Evolutionary conservation across 176 grass and related monocot genomes (phyloP).

Genomic region (Tuctoria greenei): DNA sequence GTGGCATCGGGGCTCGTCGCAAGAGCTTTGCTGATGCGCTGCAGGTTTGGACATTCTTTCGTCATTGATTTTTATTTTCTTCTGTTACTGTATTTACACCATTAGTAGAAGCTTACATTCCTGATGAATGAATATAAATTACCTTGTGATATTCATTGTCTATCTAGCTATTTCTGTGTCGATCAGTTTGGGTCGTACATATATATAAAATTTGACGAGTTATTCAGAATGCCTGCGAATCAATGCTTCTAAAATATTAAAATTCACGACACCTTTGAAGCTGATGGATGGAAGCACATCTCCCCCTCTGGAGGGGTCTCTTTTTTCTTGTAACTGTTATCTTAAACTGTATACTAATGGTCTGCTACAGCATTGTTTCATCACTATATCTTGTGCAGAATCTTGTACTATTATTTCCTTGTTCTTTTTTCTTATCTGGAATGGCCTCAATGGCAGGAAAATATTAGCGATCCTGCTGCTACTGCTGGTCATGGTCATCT

Average conservation of each 20-base stretch:
- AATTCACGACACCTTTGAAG: background rate
- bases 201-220: background rate
- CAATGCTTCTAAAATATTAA: constrained; percentile 11
- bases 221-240: background rate
- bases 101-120: background rate
- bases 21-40: constrained; percentile 94
- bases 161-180: constrained; percentile 6
- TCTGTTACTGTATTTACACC: constrained; percentile 1
- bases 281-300: background rate
- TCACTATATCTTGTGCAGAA: background rate
- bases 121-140: background rate
- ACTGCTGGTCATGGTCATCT: constrained; percentile 43
- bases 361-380: background rate
- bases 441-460: constrained; percentile 60
- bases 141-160: background rate
- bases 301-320: background rate
- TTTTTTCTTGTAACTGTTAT: background rate
- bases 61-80: background rate
- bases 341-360: background rate
- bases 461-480: constrained; percentile 46
- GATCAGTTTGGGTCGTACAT: background rate
- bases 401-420: background rate
- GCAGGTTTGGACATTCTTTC: constrained; percentile 53
- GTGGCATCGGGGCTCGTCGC: constrained; percentile 36
- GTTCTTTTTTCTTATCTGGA: constrained; percentile 22